Evolutionary conservation across 2,329 filamentous ascomycete genomes (phyloP), one percentile per base, ranked within the genome.

Genomic region (Xylaria sp.): DNA sequence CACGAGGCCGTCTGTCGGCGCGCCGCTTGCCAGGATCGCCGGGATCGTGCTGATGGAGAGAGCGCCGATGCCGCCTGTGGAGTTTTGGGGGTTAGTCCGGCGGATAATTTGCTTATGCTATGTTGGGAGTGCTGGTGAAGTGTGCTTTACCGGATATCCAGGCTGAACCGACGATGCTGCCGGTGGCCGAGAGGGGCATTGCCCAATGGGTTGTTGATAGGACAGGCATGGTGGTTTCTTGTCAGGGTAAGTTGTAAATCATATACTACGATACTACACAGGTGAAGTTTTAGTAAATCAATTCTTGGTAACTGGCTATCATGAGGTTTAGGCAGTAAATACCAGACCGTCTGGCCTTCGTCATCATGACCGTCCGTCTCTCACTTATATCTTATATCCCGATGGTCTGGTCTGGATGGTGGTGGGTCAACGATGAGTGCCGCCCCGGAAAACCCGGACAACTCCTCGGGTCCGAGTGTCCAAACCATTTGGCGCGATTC

Each of bases 101-200:
- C 28, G 28, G 18, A 34, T 23, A 55, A n/a, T 55, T n/a, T 2
- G 13, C 15, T 20, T 23, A 7, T n/a, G n/a, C 37, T 20, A 12
- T 28, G 13, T 39, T 39, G 7, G 25, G 23, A 4, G 25, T 9
- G 37, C 28, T 41, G 54, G 9, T 34, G n/a, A n/a, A n/a, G 15
- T 34, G 12, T 60, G 44, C 20, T 25, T 20, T 66, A 76, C 75
- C 74, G 46, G 75, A 76, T 61, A 76, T 68, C 74, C 74, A 76
- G n/a, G 75, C 74, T 2, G 75, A 76, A 34, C 69, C 71, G 20
- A 74, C 56, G 28, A 76, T 74, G 56, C 74, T 73, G 39, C 72
- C 71, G 25, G 72, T 72, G 20, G 75, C 73, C 0, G 72, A 66
- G 23, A 76, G 59, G 0, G 74, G 73, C 46, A 75, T 39, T 18